phyloP scores from a whole-genome alignment of 2,329 filamentous ascomycete species.

The Botryotinia narcissicola region DNA sequence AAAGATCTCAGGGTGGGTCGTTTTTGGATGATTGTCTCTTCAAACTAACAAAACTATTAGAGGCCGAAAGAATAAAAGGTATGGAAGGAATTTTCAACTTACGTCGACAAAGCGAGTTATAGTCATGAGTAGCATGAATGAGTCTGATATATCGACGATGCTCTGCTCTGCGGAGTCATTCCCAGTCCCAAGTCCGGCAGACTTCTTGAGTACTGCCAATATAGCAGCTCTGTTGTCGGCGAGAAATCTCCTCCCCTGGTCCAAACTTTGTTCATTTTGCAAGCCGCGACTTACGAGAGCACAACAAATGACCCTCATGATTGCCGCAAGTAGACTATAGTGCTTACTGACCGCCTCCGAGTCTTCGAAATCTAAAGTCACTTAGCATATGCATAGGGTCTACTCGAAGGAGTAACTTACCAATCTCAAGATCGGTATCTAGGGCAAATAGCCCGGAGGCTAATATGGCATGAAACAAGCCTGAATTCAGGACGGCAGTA shows the following conservation, averaged over 20 bases:
- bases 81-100: slow-evolving; percentile 39
- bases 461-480: slow-evolving; percentile 78
- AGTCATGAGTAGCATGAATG: slow-evolving; percentile 78
- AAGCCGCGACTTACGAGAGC: slow-evolving; percentile 77
- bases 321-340: slow-evolving; percentile 76
- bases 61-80: not conserved
- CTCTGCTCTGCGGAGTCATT: slow-evolving; percentile 52
- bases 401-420: slow-evolving; percentile 40
- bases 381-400: slow-evolving; percentile 22
- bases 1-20: slow-evolving; percentile 31
- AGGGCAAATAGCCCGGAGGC: slow-evolving; percentile 82
- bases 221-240: slow-evolving; percentile 80
- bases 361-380: slow-evolving; percentile 35
- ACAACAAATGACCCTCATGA: slow-evolving; percentile 78
- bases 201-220: slow-evolving; percentile 85
- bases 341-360: slow-evolving; percentile 35
- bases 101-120: slow-evolving; percentile 86
- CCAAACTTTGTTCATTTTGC: slow-evolving; percentile 70
- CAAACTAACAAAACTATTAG: slow-evolving; percentile 39
- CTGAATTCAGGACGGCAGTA: slow-evolving; percentile 81
- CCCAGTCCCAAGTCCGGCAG: slow-evolving; percentile 68
- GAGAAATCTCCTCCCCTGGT: slow-evolving; percentile 77
- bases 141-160: slow-evolving; percentile 76
- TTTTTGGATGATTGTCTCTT: slow-evolving; percentile 40
- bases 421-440: slow-evolving; percentile 87